Evolutionary conservation across 129 eudicot genomes (phyloP).

Genomic region (Solidago caesia): DNA sequence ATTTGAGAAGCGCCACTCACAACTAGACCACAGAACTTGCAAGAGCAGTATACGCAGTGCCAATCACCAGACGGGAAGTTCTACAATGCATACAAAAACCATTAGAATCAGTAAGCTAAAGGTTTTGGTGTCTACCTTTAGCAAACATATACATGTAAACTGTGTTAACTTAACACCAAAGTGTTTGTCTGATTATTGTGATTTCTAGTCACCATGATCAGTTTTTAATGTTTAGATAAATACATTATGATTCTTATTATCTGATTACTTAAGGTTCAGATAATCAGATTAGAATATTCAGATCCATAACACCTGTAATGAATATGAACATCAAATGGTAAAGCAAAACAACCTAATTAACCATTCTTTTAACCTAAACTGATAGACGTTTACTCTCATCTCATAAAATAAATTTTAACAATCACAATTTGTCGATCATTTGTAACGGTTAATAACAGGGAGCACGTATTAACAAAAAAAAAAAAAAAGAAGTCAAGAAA

Average conservation of each 20-base stretch:
- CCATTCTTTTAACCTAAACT: background rate
- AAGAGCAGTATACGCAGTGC: constrained; percentile 78
- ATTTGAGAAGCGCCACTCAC: constrained; percentile 23
- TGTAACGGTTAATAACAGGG: background rate
- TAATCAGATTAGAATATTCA: background rate
- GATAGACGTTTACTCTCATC: background rate
- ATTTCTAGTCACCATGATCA: background rate
- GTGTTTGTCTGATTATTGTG: background rate
- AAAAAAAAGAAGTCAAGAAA: background rate
- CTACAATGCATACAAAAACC: constrained; percentile 38
- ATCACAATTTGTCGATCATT: no score
- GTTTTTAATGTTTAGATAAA: background rate
- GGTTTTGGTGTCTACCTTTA: background rate
- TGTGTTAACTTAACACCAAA: background rate
- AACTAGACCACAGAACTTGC: constrained; percentile 79
- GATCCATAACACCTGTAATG: background rate
- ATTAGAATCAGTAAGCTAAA: constrained; percentile 4
- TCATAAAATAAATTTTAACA: no score
- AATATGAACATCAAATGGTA: background rate
- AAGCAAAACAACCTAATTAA: background rate
- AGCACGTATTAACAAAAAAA: background rate
- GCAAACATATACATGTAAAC: constrained; percentile 8
- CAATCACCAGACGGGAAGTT: constrained; percentile 87
- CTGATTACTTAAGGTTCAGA: background rate
- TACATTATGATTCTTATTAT: background rate